A percentile compares a stretch with the other conserved stretches of the same genome.
Evolutionary conservation across 306 rosid genomes (phyloP).

Genomic region (Erythrophleum fordii): DNA sequence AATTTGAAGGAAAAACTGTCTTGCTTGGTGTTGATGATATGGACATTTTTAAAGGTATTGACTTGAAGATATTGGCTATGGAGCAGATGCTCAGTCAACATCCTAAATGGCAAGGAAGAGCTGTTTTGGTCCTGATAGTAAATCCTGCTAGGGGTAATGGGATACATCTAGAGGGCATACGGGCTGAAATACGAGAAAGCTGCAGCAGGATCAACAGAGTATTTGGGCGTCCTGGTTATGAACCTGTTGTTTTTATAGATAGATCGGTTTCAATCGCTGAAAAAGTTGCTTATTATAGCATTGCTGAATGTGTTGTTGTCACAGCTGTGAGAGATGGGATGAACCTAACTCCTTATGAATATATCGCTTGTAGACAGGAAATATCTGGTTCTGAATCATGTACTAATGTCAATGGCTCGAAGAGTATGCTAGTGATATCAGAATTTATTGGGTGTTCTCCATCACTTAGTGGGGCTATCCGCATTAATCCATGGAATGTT

Average conservation of each 20-base stretch:
- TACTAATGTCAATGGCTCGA: conserved; percentile 52
- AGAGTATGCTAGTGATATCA: conserved; percentile 81
- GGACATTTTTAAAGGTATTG: conserved; percentile 83
- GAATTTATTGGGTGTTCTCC: conserved; percentile 89
- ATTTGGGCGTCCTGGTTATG: conserved; percentile 68
- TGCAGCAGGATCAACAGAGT: conserved; percentile 63
- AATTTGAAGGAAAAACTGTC: conserved; percentile 70
- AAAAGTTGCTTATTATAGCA: conserved; percentile 71
- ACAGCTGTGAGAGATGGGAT: conserved; percentile 91
- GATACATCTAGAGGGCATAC: conserved; percentile 61
- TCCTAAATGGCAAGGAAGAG: conserved; percentile 75
- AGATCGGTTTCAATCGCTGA: conserved; percentile 60
- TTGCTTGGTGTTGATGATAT: conserved; percentile 81
- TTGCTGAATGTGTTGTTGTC: conserved; percentile 86
- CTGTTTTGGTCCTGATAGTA: conserved; percentile 77
- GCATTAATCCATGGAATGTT: conserved; percentile 81
- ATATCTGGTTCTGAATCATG: conserved; percentile 53
- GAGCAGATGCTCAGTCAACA: conserved; percentile 79
- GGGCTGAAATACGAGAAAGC: conserved; percentile 63
- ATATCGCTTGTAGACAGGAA: conserved; percentile 78
- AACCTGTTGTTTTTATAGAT: conserved; percentile 67
- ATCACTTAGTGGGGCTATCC: conserved; percentile 86
- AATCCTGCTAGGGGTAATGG: conserved; percentile 84
- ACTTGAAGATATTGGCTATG: conserved; percentile 84
- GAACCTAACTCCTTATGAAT: conserved; percentile 86